A percentile compares a stretch with the other conserved stretches of the same genome.
These are phyloP conservation scores for Acorus gramineus DNA, from an alignment of 106 monocot genomes.

Conservation along the genomic window DNA sequence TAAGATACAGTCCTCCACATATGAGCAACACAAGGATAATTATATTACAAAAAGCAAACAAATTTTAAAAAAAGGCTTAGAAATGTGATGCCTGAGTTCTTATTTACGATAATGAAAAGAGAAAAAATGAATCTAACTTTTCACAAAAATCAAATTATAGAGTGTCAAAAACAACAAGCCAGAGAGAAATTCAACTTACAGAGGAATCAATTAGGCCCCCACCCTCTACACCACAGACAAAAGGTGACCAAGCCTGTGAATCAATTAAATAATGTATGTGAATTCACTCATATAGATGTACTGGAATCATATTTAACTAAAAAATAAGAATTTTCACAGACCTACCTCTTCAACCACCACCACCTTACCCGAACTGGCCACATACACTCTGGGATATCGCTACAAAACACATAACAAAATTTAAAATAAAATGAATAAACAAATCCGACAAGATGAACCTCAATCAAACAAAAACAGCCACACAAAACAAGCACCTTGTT, in stretches of 20 bases:
- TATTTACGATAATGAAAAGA: too few relatives aligned
- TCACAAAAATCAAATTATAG: too few relatives aligned
- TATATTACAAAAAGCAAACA: too few relatives aligned
- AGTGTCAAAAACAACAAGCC: too few relatives aligned
- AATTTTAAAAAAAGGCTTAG: too few relatives aligned
- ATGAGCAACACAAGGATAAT: too few relatives aligned
- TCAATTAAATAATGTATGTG: too few relatives aligned
- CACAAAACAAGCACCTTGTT: slow-evolving; percentile 33
- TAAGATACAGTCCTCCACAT: too few relatives aligned
- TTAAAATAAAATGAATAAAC: not conserved
- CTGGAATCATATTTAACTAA: not conserved
- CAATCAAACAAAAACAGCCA: not conserved
- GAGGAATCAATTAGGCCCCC: too few relatives aligned
- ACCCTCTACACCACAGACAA: not conserved
- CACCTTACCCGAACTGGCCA: slow-evolving; percentile 23
- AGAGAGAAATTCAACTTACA: too few relatives aligned
- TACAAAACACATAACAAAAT: slow-evolving; percentile 13
- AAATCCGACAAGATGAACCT: not conserved
- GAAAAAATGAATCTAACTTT: too few relatives aligned
- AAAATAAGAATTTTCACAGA: not conserved
- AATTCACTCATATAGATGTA: not conserved
- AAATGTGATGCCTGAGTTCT: too few relatives aligned
- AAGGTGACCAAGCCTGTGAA: not conserved
- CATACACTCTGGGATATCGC: slow-evolving; percentile 70
- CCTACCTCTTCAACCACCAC: slow-evolving; percentile 68